Base-by-base conservation (phyloP, 129 eudicot genomes). In the Pulicaria dysenterica region DNA sequence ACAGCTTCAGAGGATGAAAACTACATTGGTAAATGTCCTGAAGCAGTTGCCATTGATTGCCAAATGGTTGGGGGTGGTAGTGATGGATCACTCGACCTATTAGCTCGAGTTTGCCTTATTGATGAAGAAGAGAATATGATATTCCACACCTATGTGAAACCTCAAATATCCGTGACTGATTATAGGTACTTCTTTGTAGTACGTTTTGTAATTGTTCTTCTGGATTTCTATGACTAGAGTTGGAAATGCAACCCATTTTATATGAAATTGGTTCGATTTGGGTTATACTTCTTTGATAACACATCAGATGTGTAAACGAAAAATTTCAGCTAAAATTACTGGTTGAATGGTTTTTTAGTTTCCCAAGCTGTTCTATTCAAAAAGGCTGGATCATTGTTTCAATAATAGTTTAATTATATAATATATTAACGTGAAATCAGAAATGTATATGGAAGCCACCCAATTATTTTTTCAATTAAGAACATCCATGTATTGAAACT, bases 21-120 rank as follows among this genome's bases (percentile, higher is more conserved):
- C 64, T 51, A 17, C 55, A 37, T 13, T 60, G 68, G 47, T 48
- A 38, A 45, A 68, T 17, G n/a, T 67, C 67, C 39, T 38, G 73
- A 78, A 77, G 90, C 81, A 12, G 80, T 88, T 67, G 95, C 95
- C 34, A 40, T 88, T 9, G 90, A 82, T 47, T 89, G 96, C 76
- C 89, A 79, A 83, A 82, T 86, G 89, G 96, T 86, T 80, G 96
- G 92, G 13, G 76, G 96, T 64, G 92, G 91, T 34, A 86, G 84
- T 59, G 89, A 84, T 84, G 89, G 92, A 56, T 76, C 92, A 43
- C 89, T 84, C 69, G 89, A 82, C 58, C 61, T 77, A 50, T 86
- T 86, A 80, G 96, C 81, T 8, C 78, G 90, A 79, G 92, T 82
- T 8, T 89, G 96, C 71, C 86, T 89, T n/a, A 68, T 84, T 67